These are phyloP conservation scores for Cercophora samala DNA, from an alignment of 495 filamentous ascomycete genomes.

Conservation along the genomic window DNA sequence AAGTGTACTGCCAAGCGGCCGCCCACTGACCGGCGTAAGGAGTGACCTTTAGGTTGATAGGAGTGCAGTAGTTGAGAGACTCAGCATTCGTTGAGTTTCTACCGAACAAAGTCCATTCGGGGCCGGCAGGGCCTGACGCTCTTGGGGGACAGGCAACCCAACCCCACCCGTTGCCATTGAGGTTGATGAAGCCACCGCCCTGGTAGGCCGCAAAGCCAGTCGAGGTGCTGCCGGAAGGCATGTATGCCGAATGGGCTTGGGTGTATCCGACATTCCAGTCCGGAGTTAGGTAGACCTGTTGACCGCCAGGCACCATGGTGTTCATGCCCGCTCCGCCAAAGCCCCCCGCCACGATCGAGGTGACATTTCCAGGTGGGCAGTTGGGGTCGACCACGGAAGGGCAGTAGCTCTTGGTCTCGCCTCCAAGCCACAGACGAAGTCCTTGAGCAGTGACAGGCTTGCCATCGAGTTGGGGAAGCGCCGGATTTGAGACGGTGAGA, in stretches of 20 bases:
- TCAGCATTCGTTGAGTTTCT: conserved; percentile 33
- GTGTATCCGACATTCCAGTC: conserved; percentile 59
- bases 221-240: conserved; percentile 50
- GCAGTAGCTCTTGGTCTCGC: conserved; percentile 42
- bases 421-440: conserved; percentile 41
- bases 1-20: conserved; percentile 39
- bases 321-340: conserved; percentile 25
- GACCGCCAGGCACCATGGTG: conserved; percentile 62
- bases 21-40: conserved; percentile 15
- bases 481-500: conserved; percentile 40
- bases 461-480: conserved; percentile 42
- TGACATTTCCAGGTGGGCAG: conserved; percentile 33
- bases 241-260: conserved; percentile 55
- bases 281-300: conserved; percentile 58
- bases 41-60: conserved; percentile 33
- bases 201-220: conserved; percentile 40
- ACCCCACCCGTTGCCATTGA: conserved; percentile 35
- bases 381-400: conserved; percentile 25
- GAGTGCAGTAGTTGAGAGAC: conserved; percentile 22
- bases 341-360: conserved; percentile 20
- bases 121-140: conserved; percentile 26
- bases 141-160: conserved; percentile 37
- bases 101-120: conserved; percentile 32
- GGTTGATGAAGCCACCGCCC: conserved; percentile 36
- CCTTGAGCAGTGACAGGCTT: conserved; percentile 39